Base-by-base conservation (phyloP, 495 filamentous ascomycete genomes). In the Tuber magnatum region DNA sequence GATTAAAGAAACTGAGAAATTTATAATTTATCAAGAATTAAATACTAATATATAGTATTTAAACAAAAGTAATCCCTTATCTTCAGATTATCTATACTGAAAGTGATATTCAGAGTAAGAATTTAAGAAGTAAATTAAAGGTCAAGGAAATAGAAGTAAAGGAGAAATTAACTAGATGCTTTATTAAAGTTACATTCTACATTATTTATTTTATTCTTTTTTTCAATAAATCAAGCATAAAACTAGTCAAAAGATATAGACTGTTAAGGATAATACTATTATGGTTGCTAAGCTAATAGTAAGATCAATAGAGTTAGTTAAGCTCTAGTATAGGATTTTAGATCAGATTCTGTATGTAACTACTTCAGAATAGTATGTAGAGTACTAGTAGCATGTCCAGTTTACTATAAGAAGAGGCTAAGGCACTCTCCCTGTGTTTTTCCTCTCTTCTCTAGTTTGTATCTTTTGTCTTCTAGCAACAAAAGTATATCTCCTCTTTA, bases 201-300 rank as follows among this genome's bases (percentile, higher is more conserved):
- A 9, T 6, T 51, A 69, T 12, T 22, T 75, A 39, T 35, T 75
- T 38, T 75, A 75, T 43, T 41, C 38, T 42, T 75, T 56, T 56
- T 12, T 65, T 71, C 20, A 72, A 46, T 68, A 68, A 8, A 28
- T 43, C 22, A 39, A 75, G 40, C 6, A 14, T 3, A 71, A 72
- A 18, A 75, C 69, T 56, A 41, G 51, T 65, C 16, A n/a, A 22
- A 22, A 72, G 38, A 71, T 71, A 42, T 75, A 35, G 41, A 2
- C 72, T 35, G 69, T 75, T 2, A 70, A 71, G 51, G 74, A 71
- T 72, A 75, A 75, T 71, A n/a, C n/a, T n/a, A n/a, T n/a, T n/a
- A n/a, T n/a, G n/a, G n/a, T n/a, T n/a, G n/a, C n/a, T n/a, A n/a
- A n/a, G n/a, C n/a, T n/a, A n/a, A n/a, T n/a, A n/a, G n/a, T n/a